These are phyloP conservation scores for Aspergillus quadrilineatus DNA, from an alignment of 2,329 filamentous ascomycete genomes.

Conservation along the genomic window DNA sequence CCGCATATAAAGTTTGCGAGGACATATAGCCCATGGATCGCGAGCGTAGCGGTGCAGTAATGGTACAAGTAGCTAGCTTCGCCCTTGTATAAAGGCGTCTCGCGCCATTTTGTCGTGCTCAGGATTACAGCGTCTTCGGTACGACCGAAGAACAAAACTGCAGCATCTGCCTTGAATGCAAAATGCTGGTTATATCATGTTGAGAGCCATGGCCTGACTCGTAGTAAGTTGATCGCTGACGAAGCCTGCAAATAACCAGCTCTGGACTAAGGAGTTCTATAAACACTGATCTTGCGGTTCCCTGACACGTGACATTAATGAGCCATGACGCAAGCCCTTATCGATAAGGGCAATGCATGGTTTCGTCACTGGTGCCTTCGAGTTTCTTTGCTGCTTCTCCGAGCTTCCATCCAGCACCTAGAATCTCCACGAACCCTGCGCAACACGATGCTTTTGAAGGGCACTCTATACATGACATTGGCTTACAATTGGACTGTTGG, in stretches of 20 bases:
- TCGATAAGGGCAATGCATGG: conserved; percentile 29
- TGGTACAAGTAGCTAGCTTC: no score
- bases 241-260: background rate
- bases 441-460: conserved; percentile 7
- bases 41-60: no score
- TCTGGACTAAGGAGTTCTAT: no score
- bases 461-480: background rate
- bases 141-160: background rate
- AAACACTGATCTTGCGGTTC: no score
- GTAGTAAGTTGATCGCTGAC: background rate
- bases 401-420: conserved; percentile 24
- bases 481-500: background rate
- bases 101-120: no score
- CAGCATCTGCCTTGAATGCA: background rate
- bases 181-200: background rate
- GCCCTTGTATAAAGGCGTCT: no score
- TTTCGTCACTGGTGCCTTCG: conserved; percentile 26
- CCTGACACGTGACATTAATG: background rate
- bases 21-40: no score
- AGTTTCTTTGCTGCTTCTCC: conserved; percentile 20
- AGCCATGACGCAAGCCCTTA: conserved; percentile 20
- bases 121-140: no score
- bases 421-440: conserved; percentile 16
- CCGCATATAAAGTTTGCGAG: no score
- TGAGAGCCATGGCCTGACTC: background rate